Percentiles rank a stretch among this genome's conserved stretches.
Conservation (phyloP, 2,329 filamentous ascomycete genomes). For the Teratosphaeriaceae sp. region DNA sequence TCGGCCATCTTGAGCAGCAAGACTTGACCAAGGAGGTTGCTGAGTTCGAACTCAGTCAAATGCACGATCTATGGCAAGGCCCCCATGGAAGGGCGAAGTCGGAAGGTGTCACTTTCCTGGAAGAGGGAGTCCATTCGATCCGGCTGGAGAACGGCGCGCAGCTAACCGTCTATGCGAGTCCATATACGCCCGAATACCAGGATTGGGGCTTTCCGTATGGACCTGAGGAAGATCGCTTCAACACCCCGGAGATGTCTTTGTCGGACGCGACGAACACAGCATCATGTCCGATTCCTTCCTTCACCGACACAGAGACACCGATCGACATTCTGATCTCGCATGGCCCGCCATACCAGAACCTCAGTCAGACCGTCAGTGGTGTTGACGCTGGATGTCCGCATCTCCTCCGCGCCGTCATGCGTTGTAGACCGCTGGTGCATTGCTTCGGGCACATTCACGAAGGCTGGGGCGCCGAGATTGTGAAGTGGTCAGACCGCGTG, state of each 20-base stretch:
- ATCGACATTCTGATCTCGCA: constrained; percentile 57
- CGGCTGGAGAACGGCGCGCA: constrained; percentile 42
- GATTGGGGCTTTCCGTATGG: constrained; percentile 48
- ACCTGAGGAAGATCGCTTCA: constrained; percentile 47
- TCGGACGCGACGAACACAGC: constrained; percentile 28
- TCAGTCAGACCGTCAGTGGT: constrained; percentile 38
- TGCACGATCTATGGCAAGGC: constrained; percentile 16
- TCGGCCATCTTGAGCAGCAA: constrained; percentile 7
- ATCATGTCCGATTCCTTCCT: constrained; percentile 31
- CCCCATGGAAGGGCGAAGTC: constrained; percentile 27
- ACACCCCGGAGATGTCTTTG: constrained; percentile 28
- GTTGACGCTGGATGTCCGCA: constrained; percentile 49
- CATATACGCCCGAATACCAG: constrained; percentile 51
- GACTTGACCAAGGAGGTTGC: constrained; percentile 5
- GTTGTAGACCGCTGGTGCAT: constrained; percentile 49
- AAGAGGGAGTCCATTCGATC: constrained; percentile 47
- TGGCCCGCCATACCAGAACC: constrained; percentile 47
- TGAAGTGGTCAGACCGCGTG: constrained; percentile 33
- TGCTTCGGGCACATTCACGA: constrained; percentile 60
- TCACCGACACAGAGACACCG: constrained; percentile 27
- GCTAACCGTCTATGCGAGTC: constrained; percentile 48
- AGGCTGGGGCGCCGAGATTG: constrained; percentile 40
- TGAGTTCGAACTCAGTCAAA: constrained; percentile 10
- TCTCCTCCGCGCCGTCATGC: constrained; percentile 45
- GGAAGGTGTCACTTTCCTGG: constrained; percentile 49